Evolutionary conservation across 1,284 basidiomycete species (phyloP).

Genomic region (Ceratobasidium sp.): DNA sequence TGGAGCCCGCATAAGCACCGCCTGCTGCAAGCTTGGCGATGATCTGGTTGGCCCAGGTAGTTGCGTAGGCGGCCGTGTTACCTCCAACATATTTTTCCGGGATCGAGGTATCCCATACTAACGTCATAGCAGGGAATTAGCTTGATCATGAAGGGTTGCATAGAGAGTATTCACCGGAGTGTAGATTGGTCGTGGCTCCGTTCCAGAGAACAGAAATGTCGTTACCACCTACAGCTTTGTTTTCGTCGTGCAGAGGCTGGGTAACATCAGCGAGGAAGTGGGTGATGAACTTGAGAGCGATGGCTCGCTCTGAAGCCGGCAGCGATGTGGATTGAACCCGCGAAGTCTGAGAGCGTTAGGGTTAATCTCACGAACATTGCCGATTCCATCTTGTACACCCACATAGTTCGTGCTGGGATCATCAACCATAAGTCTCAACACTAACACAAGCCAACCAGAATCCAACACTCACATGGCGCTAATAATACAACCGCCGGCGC

Average conservation of each 20-base stretch:
- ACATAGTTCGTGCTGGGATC: slow-evolving; percentile 46
- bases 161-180: slow-evolving; percentile 41
- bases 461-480: slow-evolving; percentile 42
- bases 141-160: not conserved
- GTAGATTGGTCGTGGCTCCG: slow-evolving; percentile 46
- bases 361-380: not conserved
- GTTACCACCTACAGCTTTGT: slow-evolving; percentile 47
- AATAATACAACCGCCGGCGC: slow-evolving; percentile 44
- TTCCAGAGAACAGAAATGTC: slow-evolving; percentile 47
- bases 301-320: slow-evolving; percentile 38
- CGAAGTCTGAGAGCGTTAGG: slow-evolving; percentile 16
- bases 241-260: slow-evolving; percentile 49
- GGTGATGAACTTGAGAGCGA: slow-evolving; percentile 48
- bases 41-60: slow-evolving; percentile 45
- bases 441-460: not conserved
- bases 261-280: slow-evolving; percentile 50
- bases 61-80: slow-evolving; percentile 27
- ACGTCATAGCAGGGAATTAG: not conserved
- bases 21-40: slow-evolving; percentile 44
- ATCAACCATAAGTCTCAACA: not conserved
- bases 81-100: slow-evolving; percentile 45
- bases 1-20: slow-evolving; percentile 30
- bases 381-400: not conserved
- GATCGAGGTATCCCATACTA: slow-evolving; percentile 49
- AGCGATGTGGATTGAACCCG: slow-evolving; percentile 28